A percentile compares a stretch with the other conserved stretches of the same genome.
Conservation (phyloP, 345 rosid genomes). For the Zanthoxylum bungeanum region DNA sequence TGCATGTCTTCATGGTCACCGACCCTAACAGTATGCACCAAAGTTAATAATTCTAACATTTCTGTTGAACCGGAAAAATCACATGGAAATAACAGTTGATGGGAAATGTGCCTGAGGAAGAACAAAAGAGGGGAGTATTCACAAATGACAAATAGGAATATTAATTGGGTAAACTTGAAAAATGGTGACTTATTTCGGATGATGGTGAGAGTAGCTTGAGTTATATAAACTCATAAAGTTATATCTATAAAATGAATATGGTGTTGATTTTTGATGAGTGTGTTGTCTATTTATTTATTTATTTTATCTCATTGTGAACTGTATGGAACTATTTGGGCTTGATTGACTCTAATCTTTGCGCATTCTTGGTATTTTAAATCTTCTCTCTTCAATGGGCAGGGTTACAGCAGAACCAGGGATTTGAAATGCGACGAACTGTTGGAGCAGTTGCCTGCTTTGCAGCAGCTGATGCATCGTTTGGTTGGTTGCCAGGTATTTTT, state of each 20-base stretch:
- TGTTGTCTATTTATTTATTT: background rate
- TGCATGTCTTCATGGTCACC: no score
- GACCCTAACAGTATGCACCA: slow-evolving; percentile 39
- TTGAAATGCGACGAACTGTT: slow-evolving; percentile 76
- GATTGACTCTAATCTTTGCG: slow-evolving; percentile 2
- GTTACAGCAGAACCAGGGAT: slow-evolving; percentile 87
- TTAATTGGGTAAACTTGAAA: background rate
- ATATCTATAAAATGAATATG: background rate
- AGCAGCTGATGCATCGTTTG: slow-evolving; percentile 86
- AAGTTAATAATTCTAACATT: background rate
- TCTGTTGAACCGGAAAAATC: background rate
- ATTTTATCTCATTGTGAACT: background rate
- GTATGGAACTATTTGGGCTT: background rate
- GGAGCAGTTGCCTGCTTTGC: slow-evolving; percentile 90
- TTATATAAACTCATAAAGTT: background rate
- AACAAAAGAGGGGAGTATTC: no score
- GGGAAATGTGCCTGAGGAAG: background rate
- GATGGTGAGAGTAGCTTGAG: background rate
- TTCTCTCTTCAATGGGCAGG: slow-evolving; percentile 43
- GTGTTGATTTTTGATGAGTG: background rate
- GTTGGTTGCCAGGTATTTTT: slow-evolving; percentile 87
- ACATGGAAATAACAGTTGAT: background rate
- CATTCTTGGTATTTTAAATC: background rate
- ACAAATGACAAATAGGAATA: no score
- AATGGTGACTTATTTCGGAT: background rate